phyloP scores from a whole-genome alignment of 2,329 filamentous ascomycete genomes.

The Xylariaceae sp. region DNA sequence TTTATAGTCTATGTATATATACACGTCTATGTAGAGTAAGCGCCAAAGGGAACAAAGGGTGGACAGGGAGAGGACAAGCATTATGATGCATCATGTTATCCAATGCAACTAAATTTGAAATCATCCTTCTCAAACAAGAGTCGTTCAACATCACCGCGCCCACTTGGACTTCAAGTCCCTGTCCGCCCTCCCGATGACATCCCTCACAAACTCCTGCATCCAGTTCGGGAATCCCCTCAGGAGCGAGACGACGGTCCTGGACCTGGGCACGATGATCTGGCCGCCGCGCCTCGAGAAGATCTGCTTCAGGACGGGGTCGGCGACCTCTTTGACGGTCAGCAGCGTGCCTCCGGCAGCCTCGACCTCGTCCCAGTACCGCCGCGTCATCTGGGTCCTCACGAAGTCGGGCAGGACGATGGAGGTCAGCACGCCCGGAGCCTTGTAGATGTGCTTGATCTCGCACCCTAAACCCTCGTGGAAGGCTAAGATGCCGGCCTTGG shows the following conservation, averaged over 20 bases:
- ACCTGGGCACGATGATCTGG: slow-evolving; percentile 3
- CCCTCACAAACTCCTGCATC: slow-evolving; percentile 7
- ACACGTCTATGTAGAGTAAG: no score
- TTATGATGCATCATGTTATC: no score
- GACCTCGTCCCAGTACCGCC: slow-evolving; percentile 2
- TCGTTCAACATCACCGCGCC: background rate
- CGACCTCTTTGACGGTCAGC: slow-evolving; percentile 1
- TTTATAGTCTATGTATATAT: background rate
- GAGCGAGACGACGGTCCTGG: slow-evolving; percentile 1
- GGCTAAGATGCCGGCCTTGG: slow-evolving; percentile 2
- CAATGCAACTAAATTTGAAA: no score
- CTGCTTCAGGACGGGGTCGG: slow-evolving; percentile 2
- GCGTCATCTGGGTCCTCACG: slow-evolving; percentile 5
- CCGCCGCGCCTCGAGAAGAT: slow-evolving; percentile 4
- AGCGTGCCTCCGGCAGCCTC: slow-evolving; percentile 1
- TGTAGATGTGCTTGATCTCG: slow-evolving; percentile 5
- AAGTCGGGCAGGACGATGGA: slow-evolving; percentile 1
- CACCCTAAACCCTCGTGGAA: slow-evolving; percentile 4
- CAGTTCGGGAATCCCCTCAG: slow-evolving; percentile 5
- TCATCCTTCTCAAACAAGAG: no score
- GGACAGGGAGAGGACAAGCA: no score
- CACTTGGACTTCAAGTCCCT: background rate
- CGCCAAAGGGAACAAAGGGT: no score
- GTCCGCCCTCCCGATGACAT: slow-evolving; percentile 4
- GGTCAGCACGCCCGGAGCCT: slow-evolving; percentile 1